A percentile compares a stretch with the other conserved stretches of the same genome.
phyloP scores from a whole-genome alignment of 2,329 filamentous ascomycete genomes.

The Kalaharituber pfeilii region DNA sequence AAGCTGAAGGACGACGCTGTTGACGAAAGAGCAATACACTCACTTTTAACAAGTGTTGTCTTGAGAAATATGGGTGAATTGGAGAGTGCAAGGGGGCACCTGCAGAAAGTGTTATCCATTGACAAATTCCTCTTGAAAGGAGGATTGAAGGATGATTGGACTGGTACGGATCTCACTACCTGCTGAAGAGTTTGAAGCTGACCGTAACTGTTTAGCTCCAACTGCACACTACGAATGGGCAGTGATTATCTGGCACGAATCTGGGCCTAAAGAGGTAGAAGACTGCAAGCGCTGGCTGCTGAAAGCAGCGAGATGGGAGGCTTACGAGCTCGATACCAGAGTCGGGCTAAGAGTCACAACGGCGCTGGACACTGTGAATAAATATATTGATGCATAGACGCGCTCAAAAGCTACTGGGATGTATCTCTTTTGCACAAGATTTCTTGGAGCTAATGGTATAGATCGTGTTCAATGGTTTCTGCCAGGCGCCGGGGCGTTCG shows the following conservation, averaged over 20 bases:
- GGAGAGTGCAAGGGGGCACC: slow-evolving; percentile 45
- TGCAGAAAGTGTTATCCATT: slow-evolving; percentile 45
- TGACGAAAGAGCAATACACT: slow-evolving; percentile 47
- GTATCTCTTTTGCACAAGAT: no score
- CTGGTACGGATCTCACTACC: slow-evolving; percentile 30
- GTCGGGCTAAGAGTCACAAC: slow-evolving; percentile 58
- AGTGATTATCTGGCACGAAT: slow-evolving; percentile 61
- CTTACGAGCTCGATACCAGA: slow-evolving; percentile 54
- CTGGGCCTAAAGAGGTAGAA: slow-evolving; percentile 33
- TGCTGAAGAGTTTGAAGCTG: neutral
- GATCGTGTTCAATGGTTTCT: no score
- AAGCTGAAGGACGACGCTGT: slow-evolving; percentile 38
- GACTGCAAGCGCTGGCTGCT: slow-evolving; percentile 49
- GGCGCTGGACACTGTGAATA: slow-evolving; percentile 44
- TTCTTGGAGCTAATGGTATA: no score
- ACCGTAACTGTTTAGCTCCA: slow-evolving; percentile 31
- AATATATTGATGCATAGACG: neutral
- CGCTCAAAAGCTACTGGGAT: no score
- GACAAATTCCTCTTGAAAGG: slow-evolving; percentile 39
- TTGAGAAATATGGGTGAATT: slow-evolving; percentile 45
- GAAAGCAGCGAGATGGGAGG: slow-evolving; percentile 51
- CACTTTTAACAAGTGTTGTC: slow-evolving; percentile 49
- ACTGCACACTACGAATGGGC: slow-evolving; percentile 75
- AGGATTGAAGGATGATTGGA: slow-evolving; percentile 37
- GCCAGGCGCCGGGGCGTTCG: neutral